A percentile compares a stretch with the other conserved stretches of the same genome.
Conservation (phyloP, 179 eudicot genomes). For the Carnegiea gigantea region DNA sequence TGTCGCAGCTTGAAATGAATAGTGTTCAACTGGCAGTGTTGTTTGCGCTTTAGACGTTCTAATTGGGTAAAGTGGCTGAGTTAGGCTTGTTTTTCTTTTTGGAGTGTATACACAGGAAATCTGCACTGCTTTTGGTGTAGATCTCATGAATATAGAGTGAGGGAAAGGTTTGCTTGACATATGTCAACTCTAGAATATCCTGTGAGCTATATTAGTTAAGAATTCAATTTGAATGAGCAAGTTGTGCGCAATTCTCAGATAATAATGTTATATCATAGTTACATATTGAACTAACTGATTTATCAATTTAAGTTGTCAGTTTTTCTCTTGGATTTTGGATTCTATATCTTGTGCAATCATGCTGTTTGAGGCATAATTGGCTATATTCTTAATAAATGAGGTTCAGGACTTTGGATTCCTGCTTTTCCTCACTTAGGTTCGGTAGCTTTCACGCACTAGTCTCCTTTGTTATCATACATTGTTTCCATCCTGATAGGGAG, state of each 20-base stretch:
- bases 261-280: too few species aligned
- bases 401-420: background rate
- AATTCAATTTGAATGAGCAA: too few species aligned
- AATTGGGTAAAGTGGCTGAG: background rate
- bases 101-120: background rate
- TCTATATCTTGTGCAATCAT: conserved; percentile 3
- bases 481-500: background rate
- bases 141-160: background rate
- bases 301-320: background rate
- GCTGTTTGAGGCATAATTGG: background rate
- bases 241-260: too few species aligned
- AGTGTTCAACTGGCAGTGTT: background rate
- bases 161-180: background rate
- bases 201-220: too few species aligned
- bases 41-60: background rate
- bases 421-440: background rate
- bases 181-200: background rate
- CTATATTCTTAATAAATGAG: background rate
- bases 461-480: background rate
- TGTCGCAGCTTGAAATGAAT: background rate
- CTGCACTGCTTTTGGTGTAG: background rate
- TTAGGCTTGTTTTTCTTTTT: background rate
- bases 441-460: too few species aligned
- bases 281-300: too few species aligned
- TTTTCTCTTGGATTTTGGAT: background rate